A percentile compares a stretch with the other conserved stretches of the same genome.
phyloP scores from a whole-genome alignment of 768 basidiomycete species.

The Boletus reticuloceps region DNA sequence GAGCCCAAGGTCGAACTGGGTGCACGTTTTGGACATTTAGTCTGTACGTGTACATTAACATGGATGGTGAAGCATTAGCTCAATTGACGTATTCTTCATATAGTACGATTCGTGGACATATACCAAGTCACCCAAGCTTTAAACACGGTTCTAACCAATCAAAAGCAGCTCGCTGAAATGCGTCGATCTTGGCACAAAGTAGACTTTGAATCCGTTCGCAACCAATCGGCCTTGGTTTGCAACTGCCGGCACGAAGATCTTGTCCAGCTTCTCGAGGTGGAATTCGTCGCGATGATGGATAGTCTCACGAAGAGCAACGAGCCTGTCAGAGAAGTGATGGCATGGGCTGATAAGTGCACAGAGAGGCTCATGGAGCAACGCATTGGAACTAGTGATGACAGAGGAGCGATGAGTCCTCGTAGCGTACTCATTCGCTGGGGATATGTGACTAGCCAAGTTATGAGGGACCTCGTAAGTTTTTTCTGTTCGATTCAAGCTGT shows the following conservation, averaged over 20 bases:
- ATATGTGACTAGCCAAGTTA: constrained; percentile 90
- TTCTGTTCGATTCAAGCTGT: neutral
- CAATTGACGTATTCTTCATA: constrained; percentile 12
- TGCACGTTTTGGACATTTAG: constrained; percentile 86
- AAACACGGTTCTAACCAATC: constrained; percentile 83
- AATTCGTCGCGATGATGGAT: constrained; percentile 78
- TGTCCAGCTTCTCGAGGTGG: constrained; percentile 79
- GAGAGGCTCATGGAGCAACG: constrained; percentile 78
- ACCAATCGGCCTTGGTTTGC: constrained; percentile 90
- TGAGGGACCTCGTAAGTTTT: constrained; percentile 78
- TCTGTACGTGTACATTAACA: constrained; percentile 53
- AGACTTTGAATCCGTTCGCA: constrained; percentile 88
- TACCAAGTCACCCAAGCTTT: constrained; percentile 90
- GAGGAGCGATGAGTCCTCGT: constrained; percentile 79
- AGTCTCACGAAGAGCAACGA: constrained; percentile 67
- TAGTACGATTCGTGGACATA: constrained; percentile 89
- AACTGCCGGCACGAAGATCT: constrained; percentile 91
- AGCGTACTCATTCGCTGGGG: constrained; percentile 90
- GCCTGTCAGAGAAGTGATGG: constrained; percentile 84
- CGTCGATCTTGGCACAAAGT: constrained; percentile 84
- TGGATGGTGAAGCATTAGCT: neutral
- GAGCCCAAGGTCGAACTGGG: constrained; percentile 90
- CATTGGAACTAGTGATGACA: constrained; percentile 60
- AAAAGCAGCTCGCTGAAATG: constrained; percentile 84
- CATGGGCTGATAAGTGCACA: constrained; percentile 89